Evolutionary conservation across 805 yeast species (phyloP).

Genomic region (Candida quercuum): DNA sequence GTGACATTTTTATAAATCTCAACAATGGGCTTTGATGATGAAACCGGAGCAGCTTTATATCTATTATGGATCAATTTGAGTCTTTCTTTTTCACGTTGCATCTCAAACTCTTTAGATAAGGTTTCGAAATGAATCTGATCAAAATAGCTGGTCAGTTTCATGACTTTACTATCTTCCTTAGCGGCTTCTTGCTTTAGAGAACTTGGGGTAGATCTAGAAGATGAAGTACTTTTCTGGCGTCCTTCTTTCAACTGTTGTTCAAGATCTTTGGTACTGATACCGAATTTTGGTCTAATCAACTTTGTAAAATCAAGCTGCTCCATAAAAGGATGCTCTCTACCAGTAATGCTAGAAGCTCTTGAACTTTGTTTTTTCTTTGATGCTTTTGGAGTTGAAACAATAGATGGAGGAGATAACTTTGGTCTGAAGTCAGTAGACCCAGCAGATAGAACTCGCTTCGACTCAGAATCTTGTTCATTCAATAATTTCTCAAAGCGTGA

Average conservation of each 20-base stretch:
- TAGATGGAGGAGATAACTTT: not conserved
- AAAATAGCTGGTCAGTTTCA: constrained; percentile 60
- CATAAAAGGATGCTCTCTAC: not conserved
- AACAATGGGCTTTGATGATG: constrained; percentile 78
- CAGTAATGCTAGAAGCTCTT: constrained; percentile 3
- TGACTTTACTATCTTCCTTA: constrained; percentile 41
- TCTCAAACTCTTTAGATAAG: constrained; percentile 77
- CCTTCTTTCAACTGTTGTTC: constrained; percentile 24
- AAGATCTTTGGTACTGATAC: constrained; percentile 22
- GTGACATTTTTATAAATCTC: constrained; percentile 84
- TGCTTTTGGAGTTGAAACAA: not conserved
- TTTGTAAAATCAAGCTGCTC: constrained; percentile 1
- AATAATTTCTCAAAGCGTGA: constrained; percentile 26
- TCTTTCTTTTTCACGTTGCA: constrained; percentile 78
- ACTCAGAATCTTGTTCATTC: constrained; percentile 12
- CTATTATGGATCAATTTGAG: constrained; percentile 53
- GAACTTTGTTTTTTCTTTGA: constrained; percentile 2
- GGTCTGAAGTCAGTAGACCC: constrained; percentile 1
- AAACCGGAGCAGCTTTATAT: constrained; percentile 64
- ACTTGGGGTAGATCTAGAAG: not conserved
- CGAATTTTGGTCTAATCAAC: constrained; percentile 10
- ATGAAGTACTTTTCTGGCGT: constrained; percentile 15
- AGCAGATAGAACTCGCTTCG: constrained; percentile 9
- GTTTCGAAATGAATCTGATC: constrained; percentile 77
- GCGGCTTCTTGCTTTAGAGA: constrained; percentile 10